Conservation (phyloP, 2,329 filamentous ascomycete species). For the Cladosporium sp. region DNA sequence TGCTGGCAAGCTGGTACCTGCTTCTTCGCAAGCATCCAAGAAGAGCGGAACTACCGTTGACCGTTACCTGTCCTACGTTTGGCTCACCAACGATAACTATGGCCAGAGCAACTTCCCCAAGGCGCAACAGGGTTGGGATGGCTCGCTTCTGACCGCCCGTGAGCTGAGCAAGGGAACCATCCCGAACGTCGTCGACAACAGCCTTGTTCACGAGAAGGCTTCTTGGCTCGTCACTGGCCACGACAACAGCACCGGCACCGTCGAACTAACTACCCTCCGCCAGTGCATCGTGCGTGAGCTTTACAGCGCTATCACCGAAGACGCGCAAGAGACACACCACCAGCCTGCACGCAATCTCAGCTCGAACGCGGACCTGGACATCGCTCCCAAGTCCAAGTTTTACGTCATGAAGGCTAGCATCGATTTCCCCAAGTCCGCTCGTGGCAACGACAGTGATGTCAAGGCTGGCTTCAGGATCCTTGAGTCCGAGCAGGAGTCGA, state of each 20-base stretch:
- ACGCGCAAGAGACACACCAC: conserved; percentile 19
- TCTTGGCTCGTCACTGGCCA: conserved; percentile 34
- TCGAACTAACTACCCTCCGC: conserved; percentile 34
- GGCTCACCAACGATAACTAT: conserved; percentile 41
- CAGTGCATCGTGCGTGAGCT: conserved; percentile 37
- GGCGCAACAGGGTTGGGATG: conserved; percentile 41
- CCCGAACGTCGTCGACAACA: conserved; percentile 36
- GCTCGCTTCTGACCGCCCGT: conserved; percentile 38
- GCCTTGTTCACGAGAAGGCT: conserved; percentile 33
- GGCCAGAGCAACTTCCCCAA: conserved; percentile 35
- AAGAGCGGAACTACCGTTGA: conserved; percentile 35
- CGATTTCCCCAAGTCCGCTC: conserved; percentile 32
- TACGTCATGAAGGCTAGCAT: conserved; percentile 35
- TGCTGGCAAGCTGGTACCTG: conserved; percentile 37
- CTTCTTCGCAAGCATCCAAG: conserved; percentile 33
- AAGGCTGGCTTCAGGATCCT: conserved; percentile 40
- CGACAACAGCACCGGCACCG: conserved; percentile 23
- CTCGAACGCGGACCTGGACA: conserved; percentile 17
- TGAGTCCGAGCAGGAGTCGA: conserved; percentile 35
- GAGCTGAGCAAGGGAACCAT: conserved; percentile 39
- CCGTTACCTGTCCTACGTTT: conserved; percentile 38
- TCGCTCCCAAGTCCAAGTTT: conserved; percentile 32
- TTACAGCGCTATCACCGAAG: conserved; percentile 27
- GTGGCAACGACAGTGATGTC: conserved; percentile 24
- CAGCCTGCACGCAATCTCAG: conserved; percentile 9